These are phyloP conservation scores for Cystobasidium slooffiae DNA, from an alignment of 1,284 basidiomycete genomes.

Conservation along the genomic window DNA sequence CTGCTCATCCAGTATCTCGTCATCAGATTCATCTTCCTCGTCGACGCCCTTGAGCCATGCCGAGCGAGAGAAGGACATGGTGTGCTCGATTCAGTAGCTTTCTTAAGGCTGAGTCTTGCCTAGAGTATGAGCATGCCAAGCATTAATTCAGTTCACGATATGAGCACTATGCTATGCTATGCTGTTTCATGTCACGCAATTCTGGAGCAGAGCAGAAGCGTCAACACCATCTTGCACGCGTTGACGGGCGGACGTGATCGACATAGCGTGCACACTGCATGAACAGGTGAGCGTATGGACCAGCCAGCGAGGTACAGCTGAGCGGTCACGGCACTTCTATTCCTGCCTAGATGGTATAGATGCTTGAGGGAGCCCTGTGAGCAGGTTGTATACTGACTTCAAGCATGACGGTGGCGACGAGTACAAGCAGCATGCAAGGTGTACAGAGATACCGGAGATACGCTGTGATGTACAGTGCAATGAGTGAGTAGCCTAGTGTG, in stretches of 20 bases:
- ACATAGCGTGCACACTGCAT: neutral
- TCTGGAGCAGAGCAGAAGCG: neutral
- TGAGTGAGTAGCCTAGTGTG: too few species aligned
- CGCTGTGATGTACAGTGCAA: too few species aligned
- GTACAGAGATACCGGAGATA: too few species aligned
- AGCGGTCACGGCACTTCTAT: too few species aligned
- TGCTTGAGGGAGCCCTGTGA: too few species aligned
- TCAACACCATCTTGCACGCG: neutral
- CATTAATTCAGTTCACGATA: too few species aligned
- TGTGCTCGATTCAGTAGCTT: neutral
- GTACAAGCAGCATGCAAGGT: too few species aligned
- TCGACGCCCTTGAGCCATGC: constrained; percentile 34
- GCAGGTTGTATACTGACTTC: too few species aligned
- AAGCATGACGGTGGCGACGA: too few species aligned
- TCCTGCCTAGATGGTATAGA: too few species aligned
- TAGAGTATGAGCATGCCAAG: neutral
- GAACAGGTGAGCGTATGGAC: neutral
- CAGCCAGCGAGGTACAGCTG: neutral
- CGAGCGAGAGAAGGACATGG: constrained; percentile 40
- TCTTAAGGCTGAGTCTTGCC: neutral
- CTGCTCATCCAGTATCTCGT: constrained; percentile 42
- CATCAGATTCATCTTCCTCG: constrained; percentile 39
- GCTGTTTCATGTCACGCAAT: neutral
- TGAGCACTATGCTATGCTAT: neutral
- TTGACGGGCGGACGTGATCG: neutral